A percentile compares a stretch with the other conserved stretches of the same genome.
These are phyloP conservation scores for Fusarium temperatum DNA, from an alignment of 2,329 filamentous ascomycete genomes.

Conservation along the genomic window DNA sequence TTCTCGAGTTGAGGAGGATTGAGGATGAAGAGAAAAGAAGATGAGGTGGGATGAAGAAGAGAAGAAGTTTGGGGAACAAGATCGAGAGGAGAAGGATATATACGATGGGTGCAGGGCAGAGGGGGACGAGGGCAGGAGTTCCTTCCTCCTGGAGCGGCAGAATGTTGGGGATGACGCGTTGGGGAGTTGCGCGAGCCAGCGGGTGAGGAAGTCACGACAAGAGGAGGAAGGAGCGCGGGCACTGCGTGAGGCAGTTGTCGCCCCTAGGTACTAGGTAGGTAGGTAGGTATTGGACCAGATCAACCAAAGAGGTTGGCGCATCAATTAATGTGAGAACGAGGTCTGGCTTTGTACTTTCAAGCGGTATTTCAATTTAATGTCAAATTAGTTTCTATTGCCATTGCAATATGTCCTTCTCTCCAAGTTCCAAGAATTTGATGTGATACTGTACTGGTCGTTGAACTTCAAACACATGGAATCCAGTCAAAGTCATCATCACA, in stretches of 20 bases:
- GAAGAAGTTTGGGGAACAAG: conserved; percentile 3
- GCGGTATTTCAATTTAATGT: neutral
- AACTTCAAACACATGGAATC: neutral
- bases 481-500: neutral
- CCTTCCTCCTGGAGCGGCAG: conserved; percentile 27
- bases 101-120: neutral
- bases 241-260: neutral
- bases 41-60: conserved; percentile 14
- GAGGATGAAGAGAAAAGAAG: conserved; percentile 28
- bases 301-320: neutral
- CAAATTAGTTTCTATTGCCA: neutral
- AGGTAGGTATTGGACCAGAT: neutral
- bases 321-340: neutral
- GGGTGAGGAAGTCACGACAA: conserved; percentile 14
- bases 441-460: neutral
- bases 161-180: conserved; percentile 34
- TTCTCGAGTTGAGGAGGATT: conserved; percentile 18
- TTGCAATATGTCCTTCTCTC: neutral
- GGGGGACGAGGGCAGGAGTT: conserved; percentile 15
- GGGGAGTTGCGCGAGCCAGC: neutral
- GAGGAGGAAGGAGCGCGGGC: conserved; percentile 19
- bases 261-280: neutral
- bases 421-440: neutral
- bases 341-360: neutral
- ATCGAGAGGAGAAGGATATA: conserved; percentile 9